phyloP scores from a whole-genome alignment of 2,329 filamentous ascomycete genomes.

The Ophiocordyceps polyrhachis-furcata region DNA sequence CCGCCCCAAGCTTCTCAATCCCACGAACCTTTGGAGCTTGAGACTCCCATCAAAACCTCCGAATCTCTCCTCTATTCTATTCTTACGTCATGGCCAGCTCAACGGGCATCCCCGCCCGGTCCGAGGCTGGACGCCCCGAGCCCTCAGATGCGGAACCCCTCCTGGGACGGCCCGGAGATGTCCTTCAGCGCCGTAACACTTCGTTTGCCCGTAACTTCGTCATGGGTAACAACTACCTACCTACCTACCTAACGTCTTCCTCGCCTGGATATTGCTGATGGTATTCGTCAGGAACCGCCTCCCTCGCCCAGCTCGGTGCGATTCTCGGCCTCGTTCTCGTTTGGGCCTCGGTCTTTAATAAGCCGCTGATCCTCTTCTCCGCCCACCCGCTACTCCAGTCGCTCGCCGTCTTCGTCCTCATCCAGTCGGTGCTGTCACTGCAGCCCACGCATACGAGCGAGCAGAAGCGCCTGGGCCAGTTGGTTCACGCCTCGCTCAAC shows the following conservation, averaged over 20 bases:
- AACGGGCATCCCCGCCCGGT: conserved; percentile 20
- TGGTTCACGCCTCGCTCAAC: conserved; percentile 53
- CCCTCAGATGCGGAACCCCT: conserved; percentile 22
- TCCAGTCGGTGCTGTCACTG: conserved; percentile 65
- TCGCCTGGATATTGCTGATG: not conserved
- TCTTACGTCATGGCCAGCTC: conserved; percentile 41
- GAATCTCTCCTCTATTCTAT: too few relatives aligned
- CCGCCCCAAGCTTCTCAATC: not conserved
- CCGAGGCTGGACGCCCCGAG: conserved; percentile 7
- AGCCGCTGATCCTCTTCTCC: conserved; percentile 62
- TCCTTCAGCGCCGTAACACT: conserved; percentile 45
- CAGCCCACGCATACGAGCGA: conserved; percentile 66
- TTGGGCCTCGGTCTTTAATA: conserved; percentile 58
- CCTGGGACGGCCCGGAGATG: conserved; percentile 46
- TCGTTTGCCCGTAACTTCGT: conserved; percentile 53
- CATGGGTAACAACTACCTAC: conserved; percentile 45
- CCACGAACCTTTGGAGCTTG: not conserved
- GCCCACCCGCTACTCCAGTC: conserved; percentile 61
- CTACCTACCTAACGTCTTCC: not conserved
- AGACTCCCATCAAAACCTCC: not conserved
- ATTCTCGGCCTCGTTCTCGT: conserved; percentile 58
- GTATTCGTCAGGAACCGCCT: conserved; percentile 47
- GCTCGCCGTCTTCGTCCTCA: conserved; percentile 52
- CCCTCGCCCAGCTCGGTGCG: conserved; percentile 61
- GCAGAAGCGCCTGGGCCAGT: conserved; percentile 48